phyloP scores from a whole-genome alignment of 371 early-diverging fungal species.

The Basidiobolus meristosporus region DNA sequence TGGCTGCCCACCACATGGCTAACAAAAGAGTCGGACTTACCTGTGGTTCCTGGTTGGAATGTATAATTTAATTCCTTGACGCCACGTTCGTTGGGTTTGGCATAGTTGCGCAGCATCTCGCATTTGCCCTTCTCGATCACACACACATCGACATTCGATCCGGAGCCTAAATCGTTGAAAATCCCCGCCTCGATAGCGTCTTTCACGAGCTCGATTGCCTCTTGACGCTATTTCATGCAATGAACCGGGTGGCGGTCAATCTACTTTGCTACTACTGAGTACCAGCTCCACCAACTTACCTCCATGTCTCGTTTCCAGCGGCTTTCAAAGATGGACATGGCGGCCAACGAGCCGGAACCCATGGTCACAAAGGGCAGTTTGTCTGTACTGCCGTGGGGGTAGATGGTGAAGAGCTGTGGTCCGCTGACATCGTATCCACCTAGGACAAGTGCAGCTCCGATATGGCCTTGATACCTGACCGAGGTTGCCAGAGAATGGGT shows the following conservation, averaged over 20 bases:
- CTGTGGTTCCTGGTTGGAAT: constrained; percentile 6
- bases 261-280: background rate
- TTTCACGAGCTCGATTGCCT: constrained; percentile 83
- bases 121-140: constrained; percentile 63
- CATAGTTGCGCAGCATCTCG: constrained; percentile 65
- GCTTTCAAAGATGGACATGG: constrained; percentile 93
- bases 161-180: constrained; percentile 98
- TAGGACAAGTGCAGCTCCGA: constrained; percentile 93
- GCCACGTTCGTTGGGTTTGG: constrained; percentile 74
- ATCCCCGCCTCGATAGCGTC: constrained; percentile 97
- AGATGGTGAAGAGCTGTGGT: constrained; percentile 83
- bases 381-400: constrained; percentile 96
- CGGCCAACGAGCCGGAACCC: constrained; percentile 96
- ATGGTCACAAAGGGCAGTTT: constrained; percentile 92
- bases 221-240: too few species aligned
- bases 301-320: constrained; percentile 71
- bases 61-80: constrained; percentile 64
- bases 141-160: constrained; percentile 93
- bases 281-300: constrained; percentile 14
- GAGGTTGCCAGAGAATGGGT: too few species aligned
- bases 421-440: constrained; percentile 93
- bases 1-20: too few species aligned
- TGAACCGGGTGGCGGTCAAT: constrained; percentile 3
- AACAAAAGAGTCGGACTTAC: too few species aligned
- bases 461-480: constrained; percentile 83